Evolutionary conservation across 139 green algal species (phyloP).

Genomic region (Pleodorina starrii): DNA sequence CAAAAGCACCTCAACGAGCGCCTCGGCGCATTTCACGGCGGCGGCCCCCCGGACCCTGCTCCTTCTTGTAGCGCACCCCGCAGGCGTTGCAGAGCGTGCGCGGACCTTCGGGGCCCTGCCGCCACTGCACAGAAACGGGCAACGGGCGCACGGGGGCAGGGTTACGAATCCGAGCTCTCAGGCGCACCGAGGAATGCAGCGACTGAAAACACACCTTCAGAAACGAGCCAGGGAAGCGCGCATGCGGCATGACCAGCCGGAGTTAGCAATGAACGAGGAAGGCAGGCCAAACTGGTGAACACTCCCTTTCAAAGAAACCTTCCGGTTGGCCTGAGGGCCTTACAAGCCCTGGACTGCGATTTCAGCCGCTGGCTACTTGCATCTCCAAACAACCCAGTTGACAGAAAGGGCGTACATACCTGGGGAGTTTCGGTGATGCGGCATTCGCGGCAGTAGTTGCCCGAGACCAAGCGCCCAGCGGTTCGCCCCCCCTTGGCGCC

Average conservation of each 20-base stretch:
- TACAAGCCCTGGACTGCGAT: not conserved
- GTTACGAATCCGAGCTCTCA: not conserved
- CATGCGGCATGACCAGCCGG: not conserved
- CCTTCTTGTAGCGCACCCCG: slow-evolving; percentile 83
- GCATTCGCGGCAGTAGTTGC: slow-evolving; percentile 25
- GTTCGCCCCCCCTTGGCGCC: not conserved
- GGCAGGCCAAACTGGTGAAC: not conserved
- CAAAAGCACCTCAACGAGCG: no score
- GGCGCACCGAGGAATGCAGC: not conserved
- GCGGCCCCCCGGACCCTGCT: no score
- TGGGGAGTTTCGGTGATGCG: slow-evolving; percentile 9
- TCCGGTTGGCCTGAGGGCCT: not conserved
- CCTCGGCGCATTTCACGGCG: no score
- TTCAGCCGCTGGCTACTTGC: not conserved
- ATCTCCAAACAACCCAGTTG: not conserved
- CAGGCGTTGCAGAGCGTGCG: slow-evolving; percentile 91
- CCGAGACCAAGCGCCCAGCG: not conserved
- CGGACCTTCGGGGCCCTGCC: slow-evolving; percentile 80
- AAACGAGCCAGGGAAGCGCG: not conserved
- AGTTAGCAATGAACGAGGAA: not conserved
- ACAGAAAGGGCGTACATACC: not conserved
- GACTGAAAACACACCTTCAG: not conserved
- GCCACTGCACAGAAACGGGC: slow-evolving; percentile 82
- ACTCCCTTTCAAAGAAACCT: not conserved
- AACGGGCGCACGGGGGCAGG: not conserved